Conservation (phyloP, 2,329 filamentous ascomycete species). For the Trichoderma simmonsii region DNA sequence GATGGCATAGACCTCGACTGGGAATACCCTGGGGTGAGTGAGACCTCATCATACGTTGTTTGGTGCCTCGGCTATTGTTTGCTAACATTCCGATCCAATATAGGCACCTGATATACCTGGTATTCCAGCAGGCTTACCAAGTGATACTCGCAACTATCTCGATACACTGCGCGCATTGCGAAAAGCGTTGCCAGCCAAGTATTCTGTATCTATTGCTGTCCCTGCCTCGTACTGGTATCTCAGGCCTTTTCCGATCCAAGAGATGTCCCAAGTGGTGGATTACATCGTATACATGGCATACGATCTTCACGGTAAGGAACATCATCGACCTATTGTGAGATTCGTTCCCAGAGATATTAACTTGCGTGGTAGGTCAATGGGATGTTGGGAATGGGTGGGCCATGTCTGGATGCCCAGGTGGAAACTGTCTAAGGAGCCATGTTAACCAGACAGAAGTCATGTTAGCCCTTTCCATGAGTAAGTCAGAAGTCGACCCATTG, state of each 20-base stretch:
- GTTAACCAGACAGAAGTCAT: constrained; percentile 38
- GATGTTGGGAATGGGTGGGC: constrained; percentile 28
- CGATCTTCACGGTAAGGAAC: constrained; percentile 29
- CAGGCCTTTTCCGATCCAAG: constrained; percentile 33
- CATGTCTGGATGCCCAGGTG: constrained; percentile 26
- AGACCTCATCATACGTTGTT: neutral
- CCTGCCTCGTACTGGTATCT: constrained; percentile 42
- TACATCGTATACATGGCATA: constrained; percentile 37
- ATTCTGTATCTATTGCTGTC: constrained; percentile 36
- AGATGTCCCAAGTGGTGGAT: constrained; percentile 29
- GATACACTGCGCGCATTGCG: constrained; percentile 20
- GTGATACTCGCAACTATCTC: constrained; percentile 5
- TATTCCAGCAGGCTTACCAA: neutral
- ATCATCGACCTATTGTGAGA: no score
- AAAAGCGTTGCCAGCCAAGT: constrained; percentile 31
- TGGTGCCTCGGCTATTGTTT: neutral
- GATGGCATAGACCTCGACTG: constrained; percentile 43
- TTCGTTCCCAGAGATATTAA: neutral
- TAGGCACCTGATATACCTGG: constrained; percentile 14
- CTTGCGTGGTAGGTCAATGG: constrained; percentile 16
- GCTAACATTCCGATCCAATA: neutral
- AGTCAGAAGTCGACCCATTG: neutral
- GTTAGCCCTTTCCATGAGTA: constrained; percentile 33
- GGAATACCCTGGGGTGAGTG: constrained; percentile 35
- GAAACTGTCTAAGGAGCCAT: constrained; percentile 36